Conservation (phyloP, 352 stramenopile genomes). For the Vaucheria bursata region DNA sequence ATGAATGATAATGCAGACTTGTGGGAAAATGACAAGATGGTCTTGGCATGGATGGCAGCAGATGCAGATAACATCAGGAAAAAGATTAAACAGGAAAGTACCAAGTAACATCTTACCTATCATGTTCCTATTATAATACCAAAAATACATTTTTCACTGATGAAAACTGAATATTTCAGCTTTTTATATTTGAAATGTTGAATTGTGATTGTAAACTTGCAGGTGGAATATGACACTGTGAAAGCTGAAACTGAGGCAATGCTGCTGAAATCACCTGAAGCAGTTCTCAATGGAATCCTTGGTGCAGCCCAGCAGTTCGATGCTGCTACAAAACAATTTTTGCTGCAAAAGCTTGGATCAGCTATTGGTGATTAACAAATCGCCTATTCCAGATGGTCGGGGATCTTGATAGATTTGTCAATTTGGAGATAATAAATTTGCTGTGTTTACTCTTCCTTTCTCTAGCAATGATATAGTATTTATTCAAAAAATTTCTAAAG, state of each 20-base stretch:
- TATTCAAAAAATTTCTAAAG: too few species aligned
- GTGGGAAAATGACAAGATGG: conserved; percentile 47
- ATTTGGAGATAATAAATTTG: too few species aligned
- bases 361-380: too few species aligned
- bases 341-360: not conserved
- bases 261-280: not conserved
- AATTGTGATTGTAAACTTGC: too few species aligned
- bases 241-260: conserved; percentile 3
- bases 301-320: conserved; percentile 2
- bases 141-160: not conserved
- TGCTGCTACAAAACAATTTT: not conserved
- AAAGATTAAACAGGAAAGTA: not conserved
- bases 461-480: too few species aligned
- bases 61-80: conserved; percentile 14
- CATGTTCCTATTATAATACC: not conserved
- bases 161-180: too few species aligned
- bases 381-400: too few species aligned
- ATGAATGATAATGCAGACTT: conserved; percentile 7
- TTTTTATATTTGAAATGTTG: too few species aligned
- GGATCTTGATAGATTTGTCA: too few species aligned
- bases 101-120: not conserved
- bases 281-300: not conserved
- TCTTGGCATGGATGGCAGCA: conserved; percentile 46
- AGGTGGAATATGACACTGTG: not conserved
- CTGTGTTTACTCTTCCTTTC: too few species aligned